Evolutionary conservation across 2,329 filamentous ascomycete species (phyloP).

Genomic region (Teratosphaeria epicoccoides): DNA sequence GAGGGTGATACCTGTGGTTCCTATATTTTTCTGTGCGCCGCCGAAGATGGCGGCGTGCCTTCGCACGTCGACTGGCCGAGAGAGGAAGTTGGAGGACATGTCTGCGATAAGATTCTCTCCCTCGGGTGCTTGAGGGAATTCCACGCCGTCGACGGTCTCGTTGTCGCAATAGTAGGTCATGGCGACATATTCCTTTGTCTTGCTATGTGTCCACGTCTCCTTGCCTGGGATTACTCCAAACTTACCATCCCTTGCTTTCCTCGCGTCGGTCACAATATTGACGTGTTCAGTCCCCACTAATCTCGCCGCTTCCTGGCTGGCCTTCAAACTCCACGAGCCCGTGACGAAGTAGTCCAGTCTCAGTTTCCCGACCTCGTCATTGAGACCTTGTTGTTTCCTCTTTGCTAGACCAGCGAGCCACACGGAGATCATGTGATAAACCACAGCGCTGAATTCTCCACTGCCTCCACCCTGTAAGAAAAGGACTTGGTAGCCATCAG

Average conservation of each 20-base stretch:
- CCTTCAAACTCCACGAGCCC: conserved; percentile 84
- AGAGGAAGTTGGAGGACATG: conserved; percentile 91
- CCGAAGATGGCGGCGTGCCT: conserved; percentile 81
- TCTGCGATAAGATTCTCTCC: conserved; percentile 71
- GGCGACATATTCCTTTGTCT: conserved; percentile 49
- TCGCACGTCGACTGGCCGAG: conserved; percentile 61
- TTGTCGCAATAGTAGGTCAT: conserved; percentile 90
- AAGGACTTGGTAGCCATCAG: conserved; percentile 74
- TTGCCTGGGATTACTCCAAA: conserved; percentile 76
- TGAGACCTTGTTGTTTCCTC: conserved; percentile 34
- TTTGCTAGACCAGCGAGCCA: conserved; percentile 65
- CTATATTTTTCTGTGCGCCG: conserved; percentile 90
- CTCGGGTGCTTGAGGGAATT: conserved; percentile 67
- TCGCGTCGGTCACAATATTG: conserved; percentile 64
- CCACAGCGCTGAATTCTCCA: conserved; percentile 72
- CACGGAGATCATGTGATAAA: conserved; percentile 72
- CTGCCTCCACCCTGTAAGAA: conserved; percentile 83
- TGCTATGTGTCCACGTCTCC: conserved; percentile 60
- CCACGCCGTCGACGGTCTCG: conserved; percentile 87
- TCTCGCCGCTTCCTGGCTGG: conserved; percentile 68
- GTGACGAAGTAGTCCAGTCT: conserved; percentile 85
- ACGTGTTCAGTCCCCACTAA: conserved; percentile 68
- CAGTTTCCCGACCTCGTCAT: conserved; percentile 52
- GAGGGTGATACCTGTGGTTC: conserved; percentile 74
- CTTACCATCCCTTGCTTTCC: conserved; percentile 58